A percentile compares a stretch with the other conserved stretches of the same genome.
Conservation (phyloP, 2,329 filamentous ascomycete genomes). For the Penicillium sp. region DNA sequence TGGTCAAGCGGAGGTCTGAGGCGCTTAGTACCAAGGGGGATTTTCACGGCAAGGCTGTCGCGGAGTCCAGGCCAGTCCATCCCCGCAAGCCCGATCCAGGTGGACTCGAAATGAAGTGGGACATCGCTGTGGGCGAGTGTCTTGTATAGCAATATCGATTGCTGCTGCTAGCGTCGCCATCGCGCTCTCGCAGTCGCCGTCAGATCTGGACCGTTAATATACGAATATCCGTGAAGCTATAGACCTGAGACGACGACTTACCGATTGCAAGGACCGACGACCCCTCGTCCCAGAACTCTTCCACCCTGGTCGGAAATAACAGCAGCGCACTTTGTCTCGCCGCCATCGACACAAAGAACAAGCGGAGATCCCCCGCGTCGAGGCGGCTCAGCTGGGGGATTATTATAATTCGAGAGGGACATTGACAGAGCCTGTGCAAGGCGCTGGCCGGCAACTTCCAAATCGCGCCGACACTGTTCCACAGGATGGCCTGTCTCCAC, state of each 20-base stretch:
- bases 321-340: constrained; percentile 51
- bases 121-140: not conserved
- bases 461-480: constrained; percentile 28
- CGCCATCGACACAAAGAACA: constrained; percentile 49
- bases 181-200: constrained; percentile 27
- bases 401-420: not conserved
- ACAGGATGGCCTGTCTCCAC: constrained; percentile 30
- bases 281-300: constrained; percentile 31
- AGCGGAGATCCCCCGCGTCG: constrained; percentile 1
- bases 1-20: constrained; percentile 37
- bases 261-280: constrained; percentile 48
- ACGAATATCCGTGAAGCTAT: not conserved
- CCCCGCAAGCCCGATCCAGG: constrained; percentile 50
- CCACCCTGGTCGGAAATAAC: constrained; percentile 35
- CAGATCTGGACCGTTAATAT: constrained; percentile 23
- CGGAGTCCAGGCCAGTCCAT: constrained; percentile 43
- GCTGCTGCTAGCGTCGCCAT: constrained; percentile 33
- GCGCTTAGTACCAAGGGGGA: constrained; percentile 36
- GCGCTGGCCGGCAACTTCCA: constrained; percentile 31
- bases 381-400: too few relatives aligned
- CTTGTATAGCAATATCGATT: constrained; percentile 23
- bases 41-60: not conserved
- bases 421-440: constrained; percentile 25
- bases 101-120: constrained; percentile 3
- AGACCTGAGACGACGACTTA: constrained; percentile 25